Conservation (phyloP, 2,329 filamentous ascomycete genomes). For the Xylariaceae sp. region DNA sequence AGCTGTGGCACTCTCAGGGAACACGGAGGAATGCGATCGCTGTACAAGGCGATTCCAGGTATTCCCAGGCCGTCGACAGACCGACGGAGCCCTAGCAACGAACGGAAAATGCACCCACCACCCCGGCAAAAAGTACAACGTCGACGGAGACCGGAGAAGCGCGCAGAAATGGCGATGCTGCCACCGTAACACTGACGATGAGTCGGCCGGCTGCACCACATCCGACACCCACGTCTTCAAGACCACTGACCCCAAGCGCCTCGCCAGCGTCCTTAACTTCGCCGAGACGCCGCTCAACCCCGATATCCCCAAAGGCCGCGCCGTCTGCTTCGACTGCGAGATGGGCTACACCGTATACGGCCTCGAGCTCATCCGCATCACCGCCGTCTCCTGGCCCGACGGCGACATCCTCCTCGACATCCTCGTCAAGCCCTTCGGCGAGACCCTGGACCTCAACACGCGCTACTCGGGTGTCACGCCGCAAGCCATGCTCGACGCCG, state of each 20-base stretch:
- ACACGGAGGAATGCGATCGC: constrained; percentile 86
- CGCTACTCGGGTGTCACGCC: constrained; percentile 83
- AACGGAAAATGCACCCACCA: constrained; percentile 80
- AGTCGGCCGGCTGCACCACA: constrained; percentile 65
- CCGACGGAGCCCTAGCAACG: constrained; percentile 70
- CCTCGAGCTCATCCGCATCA: constrained; percentile 84
- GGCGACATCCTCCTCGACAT: constrained; percentile 75
- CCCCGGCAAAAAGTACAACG: constrained; percentile 64
- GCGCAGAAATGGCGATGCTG: constrained; percentile 75
- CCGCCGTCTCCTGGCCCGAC: constrained; percentile 80
- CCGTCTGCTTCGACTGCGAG: constrained; percentile 89
- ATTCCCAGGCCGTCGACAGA: constrained; percentile 76
- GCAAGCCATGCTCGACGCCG: constrained; percentile 68
- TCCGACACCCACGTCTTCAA: constrained; percentile 82
- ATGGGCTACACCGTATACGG: constrained; percentile 94
- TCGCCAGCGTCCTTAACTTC: constrained; percentile 78
- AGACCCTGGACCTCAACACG: constrained; percentile 86
- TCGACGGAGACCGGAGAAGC: constrained; percentile 51
- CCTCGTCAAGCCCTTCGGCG: constrained; percentile 77
- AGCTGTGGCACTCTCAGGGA: constrained; percentile 62
- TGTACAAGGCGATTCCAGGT: constrained; percentile 86
- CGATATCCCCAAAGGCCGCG: constrained; percentile 46
- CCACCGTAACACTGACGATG: constrained; percentile 64
- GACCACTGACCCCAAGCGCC: constrained; percentile 66
- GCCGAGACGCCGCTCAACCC: constrained; percentile 68